A percentile compares a stretch with the other conserved stretches of the same genome.
phyloP scores from a whole-genome alignment of 768 basidiomycete genomes.

The Pisolithus albus region DNA sequence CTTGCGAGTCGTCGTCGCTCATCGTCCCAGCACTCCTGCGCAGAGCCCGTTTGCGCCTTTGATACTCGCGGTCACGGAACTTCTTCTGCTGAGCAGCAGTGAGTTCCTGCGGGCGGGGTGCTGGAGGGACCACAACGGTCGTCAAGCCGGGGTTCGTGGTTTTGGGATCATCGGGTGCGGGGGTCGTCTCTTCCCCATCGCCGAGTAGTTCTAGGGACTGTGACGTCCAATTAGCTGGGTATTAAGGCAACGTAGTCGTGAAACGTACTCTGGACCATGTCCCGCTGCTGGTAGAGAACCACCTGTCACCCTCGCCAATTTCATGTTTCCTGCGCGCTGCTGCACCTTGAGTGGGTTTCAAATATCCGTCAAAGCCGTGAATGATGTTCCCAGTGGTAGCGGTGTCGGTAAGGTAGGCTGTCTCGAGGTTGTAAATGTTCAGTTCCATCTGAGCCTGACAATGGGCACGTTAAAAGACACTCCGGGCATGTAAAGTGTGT shows the following conservation, averaged over 20 bases:
- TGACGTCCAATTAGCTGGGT: slow-evolving; percentile 2
- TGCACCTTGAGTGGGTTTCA: slow-evolving; percentile 60
- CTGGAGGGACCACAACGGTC: slow-evolving; percentile 72
- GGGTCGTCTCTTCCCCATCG: slow-evolving; percentile 57
- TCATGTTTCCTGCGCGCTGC: slow-evolving; percentile 60
- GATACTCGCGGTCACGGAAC: slow-evolving; percentile 74
- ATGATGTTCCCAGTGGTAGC: slow-evolving; percentile 83
- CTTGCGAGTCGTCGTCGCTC: slow-evolving; percentile 64
- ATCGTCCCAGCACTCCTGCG: slow-evolving; percentile 58
- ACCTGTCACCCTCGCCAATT: slow-evolving; percentile 66
- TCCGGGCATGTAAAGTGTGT: neutral
- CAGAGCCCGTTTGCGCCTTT: slow-evolving; percentile 65
- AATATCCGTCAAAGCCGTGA: slow-evolving; percentile 80
- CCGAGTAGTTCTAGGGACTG: slow-evolving; percentile 73
- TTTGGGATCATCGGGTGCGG: slow-evolving; percentile 58
- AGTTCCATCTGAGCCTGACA: slow-evolving; percentile 70
- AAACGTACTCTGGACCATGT: slow-evolving; percentile 62
- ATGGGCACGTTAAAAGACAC: neutral
- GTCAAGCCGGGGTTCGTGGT: slow-evolving; percentile 67
- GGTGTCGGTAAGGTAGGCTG: slow-evolving; percentile 71
- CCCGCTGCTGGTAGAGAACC: slow-evolving; percentile 77
- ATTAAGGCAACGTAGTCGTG: slow-evolving; percentile 1
- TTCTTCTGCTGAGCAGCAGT: slow-evolving; percentile 71
- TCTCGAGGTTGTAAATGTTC: slow-evolving; percentile 74
- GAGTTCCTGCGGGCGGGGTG: slow-evolving; percentile 59